Evolutionary conservation across 805 yeast species (phyloP).

Genomic region (Kazachstania kunashirensis): DNA sequence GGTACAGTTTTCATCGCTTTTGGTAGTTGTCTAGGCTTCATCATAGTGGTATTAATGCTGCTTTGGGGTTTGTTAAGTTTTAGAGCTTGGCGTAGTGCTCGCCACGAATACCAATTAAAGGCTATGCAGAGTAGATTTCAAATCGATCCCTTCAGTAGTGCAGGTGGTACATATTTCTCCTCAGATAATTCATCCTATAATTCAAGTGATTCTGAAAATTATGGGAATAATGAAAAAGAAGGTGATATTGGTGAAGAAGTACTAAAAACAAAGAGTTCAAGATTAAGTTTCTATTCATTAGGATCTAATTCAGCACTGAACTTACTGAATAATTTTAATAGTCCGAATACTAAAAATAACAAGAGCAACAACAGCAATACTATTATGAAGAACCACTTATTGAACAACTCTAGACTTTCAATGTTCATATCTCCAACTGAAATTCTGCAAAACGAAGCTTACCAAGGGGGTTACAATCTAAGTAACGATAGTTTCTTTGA

Average conservation of each 20-base stretch:
- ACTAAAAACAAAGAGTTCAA: constrained; percentile 14
- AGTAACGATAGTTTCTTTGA: constrained; percentile 8
- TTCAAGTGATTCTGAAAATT: constrained; percentile 20
- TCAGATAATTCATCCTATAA: constrained; percentile 2
- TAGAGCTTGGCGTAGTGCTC: constrained; percentile 23
- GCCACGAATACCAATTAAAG: constrained; percentile 20
- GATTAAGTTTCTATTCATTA: constrained; percentile 25
- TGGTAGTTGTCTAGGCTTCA: constrained; percentile 55
- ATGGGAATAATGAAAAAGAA: constrained; percentile 15
- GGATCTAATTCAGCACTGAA: constrained; percentile 27
- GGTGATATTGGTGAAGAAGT: constrained; percentile 21
- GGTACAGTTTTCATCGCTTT: constrained; percentile 76
- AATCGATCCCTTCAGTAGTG: constrained; percentile 13
- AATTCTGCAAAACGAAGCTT: constrained; percentile 24
- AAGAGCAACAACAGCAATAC: background rate
- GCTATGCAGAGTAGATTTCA: constrained; percentile 13
- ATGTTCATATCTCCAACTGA: constrained; percentile 47
- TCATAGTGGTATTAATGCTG: constrained; percentile 27
- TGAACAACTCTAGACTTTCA: constrained; percentile 28
- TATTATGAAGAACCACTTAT: constrained; percentile 2
- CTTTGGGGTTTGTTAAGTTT: constrained; percentile 18
- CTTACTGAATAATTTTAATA: constrained; percentile 12
- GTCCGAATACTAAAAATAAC: background rate
- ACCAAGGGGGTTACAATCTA: constrained; percentile 4
- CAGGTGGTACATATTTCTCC: background rate